A percentile compares a stretch with the other conserved stretches of the same genome.
phyloP scores from a whole-genome alignment of 805 yeast genomes.

The Wickerhamomyces subpelliculosus region DNA sequence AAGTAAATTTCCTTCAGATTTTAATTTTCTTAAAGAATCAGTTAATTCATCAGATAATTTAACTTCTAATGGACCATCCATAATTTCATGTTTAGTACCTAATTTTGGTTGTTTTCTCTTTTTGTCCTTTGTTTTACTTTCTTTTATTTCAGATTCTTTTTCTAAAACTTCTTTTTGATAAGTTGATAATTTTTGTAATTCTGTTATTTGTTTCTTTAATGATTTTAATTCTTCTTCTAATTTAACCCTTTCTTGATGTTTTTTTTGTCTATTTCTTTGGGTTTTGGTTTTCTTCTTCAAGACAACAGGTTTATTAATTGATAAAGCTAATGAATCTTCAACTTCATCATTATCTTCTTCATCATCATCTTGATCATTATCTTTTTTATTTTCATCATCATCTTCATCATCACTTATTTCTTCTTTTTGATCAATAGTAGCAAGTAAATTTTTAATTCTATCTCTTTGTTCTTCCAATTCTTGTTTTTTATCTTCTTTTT shows the following conservation, averaged over 20 bases:
- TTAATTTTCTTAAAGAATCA: slow-evolving; percentile 75
- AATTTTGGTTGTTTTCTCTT: slow-evolving; percentile 28
- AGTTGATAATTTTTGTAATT: slow-evolving; percentile 43
- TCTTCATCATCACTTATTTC: slow-evolving; percentile 36
- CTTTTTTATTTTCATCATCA: slow-evolving; percentile 27
- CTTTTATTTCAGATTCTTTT: slow-evolving; percentile 7
- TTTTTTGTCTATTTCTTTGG: slow-evolving; percentile 65
- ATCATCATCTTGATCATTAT: slow-evolving; percentile 30
- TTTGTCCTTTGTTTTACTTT: slow-evolving; percentile 17
- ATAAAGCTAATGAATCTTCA: slow-evolving; percentile 38
- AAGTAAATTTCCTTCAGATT: slow-evolving; percentile 84
- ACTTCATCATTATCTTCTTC: slow-evolving; percentile 32
- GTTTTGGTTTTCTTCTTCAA: slow-evolving; percentile 69
- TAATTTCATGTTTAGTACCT: slow-evolving; percentile 40
- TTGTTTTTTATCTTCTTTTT: slow-evolving; percentile 57
- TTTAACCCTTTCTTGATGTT: slow-evolving; percentile 50
- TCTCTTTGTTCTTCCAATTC: slow-evolving; percentile 56
- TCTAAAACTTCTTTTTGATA: slow-evolving; percentile 22
- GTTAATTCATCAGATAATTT: slow-evolving; percentile 85
- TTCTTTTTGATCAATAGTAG: slow-evolving; percentile 52
- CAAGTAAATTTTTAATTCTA: slow-evolving; percentile 59
- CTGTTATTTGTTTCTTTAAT: slow-evolving; percentile 53
- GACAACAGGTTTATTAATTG: slow-evolving; percentile 65
- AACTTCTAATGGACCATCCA: slow-evolving; percentile 52
- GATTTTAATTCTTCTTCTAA: slow-evolving; percentile 51